These are phyloP conservation scores for Stephanodiscus minutulus DNA, from an alignment of 108 stramenopile species.

Conservation along the genomic window DNA sequence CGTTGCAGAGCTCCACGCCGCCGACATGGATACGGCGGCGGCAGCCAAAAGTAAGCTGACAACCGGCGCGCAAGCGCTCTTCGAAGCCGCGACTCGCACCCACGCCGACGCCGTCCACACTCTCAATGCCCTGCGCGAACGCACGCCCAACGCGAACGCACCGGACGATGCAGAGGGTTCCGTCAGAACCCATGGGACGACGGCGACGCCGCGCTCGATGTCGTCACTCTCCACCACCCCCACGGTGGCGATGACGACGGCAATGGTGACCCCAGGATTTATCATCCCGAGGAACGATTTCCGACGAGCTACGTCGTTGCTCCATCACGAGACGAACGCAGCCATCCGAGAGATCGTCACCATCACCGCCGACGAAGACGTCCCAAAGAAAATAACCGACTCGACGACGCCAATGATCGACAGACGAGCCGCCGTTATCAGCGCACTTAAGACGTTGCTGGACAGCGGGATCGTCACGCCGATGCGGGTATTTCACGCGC, in stretches of 20 bases:
- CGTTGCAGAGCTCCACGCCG: neutral
- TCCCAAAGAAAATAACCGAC: no score
- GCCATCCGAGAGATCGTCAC: no score
- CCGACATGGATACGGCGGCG: slow-evolving; percentile 3
- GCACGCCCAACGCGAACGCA: neutral
- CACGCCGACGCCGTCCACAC: neutral
- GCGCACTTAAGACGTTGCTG: no score
- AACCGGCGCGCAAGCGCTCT: neutral
- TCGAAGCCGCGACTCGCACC: neutral
- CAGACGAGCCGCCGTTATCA: no score
- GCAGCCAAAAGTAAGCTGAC: neutral
- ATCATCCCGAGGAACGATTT: neutral
- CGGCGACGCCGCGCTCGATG: neutral
- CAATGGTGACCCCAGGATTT: neutral
- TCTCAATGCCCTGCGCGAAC: neutral
- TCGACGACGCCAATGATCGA: no score
- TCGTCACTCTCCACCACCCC: neutral
- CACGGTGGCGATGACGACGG: neutral
- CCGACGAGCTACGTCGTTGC: neutral
- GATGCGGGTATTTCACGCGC: no score
- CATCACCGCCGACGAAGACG: no score
- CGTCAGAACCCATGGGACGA: neutral
- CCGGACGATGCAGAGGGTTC: neutral
- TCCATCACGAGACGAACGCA: no score
- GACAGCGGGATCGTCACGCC: no score